Conservation (phyloP, 805 yeast species). For the Candida ortonii region DNA sequence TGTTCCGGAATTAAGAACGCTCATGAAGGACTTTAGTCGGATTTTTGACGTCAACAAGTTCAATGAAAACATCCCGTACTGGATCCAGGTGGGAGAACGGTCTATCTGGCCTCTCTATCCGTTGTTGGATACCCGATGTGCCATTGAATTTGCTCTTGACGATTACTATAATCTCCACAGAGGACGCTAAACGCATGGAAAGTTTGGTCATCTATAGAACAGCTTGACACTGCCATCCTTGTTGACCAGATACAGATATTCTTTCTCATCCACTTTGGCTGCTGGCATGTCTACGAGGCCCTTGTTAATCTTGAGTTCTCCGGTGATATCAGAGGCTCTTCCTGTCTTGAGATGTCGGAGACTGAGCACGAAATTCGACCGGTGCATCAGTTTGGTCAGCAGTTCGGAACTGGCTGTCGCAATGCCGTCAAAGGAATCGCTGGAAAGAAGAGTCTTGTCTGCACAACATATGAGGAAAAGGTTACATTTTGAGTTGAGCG, state of each 20-base stretch:
- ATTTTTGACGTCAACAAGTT: constrained; percentile 74
- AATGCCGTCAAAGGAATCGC: constrained; percentile 19
- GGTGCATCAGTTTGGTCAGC: constrained; percentile 45
- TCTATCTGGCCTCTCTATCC: constrained; percentile 93
- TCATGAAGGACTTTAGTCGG: constrained; percentile 67
- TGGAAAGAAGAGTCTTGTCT: constrained; percentile 23
- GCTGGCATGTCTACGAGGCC: constrained; percentile 43
- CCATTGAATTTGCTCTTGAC: constrained; percentile 85
- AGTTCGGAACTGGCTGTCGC: constrained; percentile 43
- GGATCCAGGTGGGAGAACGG: constrained; percentile 87
- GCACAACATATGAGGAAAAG: constrained; percentile 22
- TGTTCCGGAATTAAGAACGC: constrained; percentile 78
- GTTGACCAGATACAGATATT: constrained; percentile 56
- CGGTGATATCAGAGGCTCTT: constrained; percentile 78
- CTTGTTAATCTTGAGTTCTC: constrained; percentile 55
- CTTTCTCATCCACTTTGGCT: constrained; percentile 48
- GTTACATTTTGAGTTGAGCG: constrained; percentile 21
- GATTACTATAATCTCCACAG: constrained; percentile 51
- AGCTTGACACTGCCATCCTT: constrained; percentile 51
- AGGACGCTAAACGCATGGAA: constrained; percentile 19
- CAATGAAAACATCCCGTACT: constrained; percentile 73
- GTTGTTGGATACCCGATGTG: constrained; percentile 79
- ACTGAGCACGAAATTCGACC: constrained; percentile 50
- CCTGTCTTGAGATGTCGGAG: constrained; percentile 75
- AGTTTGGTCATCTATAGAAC: constrained; percentile 37